These are phyloP conservation scores for Coprinopsis strossmayeri DNA, from an alignment of 768 basidiomycete species.

Conservation along the genomic window DNA sequence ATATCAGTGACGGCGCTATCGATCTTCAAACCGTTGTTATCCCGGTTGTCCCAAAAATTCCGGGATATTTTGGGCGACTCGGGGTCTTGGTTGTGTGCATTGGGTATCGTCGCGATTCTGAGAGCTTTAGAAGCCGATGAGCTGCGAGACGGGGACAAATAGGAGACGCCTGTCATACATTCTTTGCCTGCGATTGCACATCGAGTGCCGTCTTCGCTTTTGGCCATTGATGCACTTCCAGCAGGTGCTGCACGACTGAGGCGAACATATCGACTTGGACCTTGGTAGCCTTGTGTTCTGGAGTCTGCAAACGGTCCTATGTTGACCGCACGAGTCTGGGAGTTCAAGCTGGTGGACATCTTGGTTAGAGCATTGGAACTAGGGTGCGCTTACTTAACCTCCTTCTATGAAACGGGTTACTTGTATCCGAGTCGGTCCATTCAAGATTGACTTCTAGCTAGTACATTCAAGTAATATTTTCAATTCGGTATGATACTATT, in stretches of 20 bases:
- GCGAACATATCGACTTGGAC: conserved; percentile 46
- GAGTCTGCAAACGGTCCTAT: conserved; percentile 44
- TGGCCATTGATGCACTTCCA: conserved; percentile 64
- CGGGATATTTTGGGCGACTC: conserved; percentile 64
- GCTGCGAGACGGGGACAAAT: too few relatives aligned
- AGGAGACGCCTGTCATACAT: too few relatives aligned
- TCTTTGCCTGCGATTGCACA: conserved; percentile 78
- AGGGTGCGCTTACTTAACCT: too few relatives aligned
- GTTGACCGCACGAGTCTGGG: too few relatives aligned
- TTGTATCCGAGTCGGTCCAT: too few relatives aligned
- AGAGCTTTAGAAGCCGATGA: too few relatives aligned
- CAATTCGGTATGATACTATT: too few relatives aligned
- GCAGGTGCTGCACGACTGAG: conserved; percentile 50
- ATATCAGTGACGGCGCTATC: conserved; percentile 76
- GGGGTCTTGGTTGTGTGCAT: conserved; percentile 41
- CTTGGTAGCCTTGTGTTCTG: conserved; percentile 33
- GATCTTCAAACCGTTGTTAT: conserved; percentile 68
- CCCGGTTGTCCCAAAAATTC: conserved; percentile 81
- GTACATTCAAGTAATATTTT: too few relatives aligned
- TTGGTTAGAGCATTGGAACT: too few relatives aligned
- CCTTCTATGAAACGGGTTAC: too few relatives aligned
- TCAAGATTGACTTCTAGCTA: too few relatives aligned
- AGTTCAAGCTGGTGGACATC: too few relatives aligned
- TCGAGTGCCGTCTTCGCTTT: conserved; percentile 56
- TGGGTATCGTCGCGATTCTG: conserved; percentile 45